These are phyloP conservation scores for Fonsecaea multimorphosa DNA, from an alignment of 2,329 filamentous ascomycete species.

Conservation along the genomic window DNA sequence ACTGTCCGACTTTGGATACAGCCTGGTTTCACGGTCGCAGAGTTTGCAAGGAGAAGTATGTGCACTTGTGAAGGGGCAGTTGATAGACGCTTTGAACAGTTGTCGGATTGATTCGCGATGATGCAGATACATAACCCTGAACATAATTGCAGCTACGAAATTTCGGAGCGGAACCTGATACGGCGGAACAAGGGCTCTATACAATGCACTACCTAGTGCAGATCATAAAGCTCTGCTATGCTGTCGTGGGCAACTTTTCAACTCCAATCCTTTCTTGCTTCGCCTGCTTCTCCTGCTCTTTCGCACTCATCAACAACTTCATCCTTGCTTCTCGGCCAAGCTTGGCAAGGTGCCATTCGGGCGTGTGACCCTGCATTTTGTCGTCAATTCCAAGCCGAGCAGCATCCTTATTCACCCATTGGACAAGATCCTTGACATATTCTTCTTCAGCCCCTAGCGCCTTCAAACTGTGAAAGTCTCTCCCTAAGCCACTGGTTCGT, in stretches of 20 bases:
- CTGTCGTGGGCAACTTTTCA: background rate
- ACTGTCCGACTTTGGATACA: background rate
- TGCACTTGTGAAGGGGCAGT: background rate
- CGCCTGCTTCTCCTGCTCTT: background rate
- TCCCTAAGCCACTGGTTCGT: constrained; percentile 42
- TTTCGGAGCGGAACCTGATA: background rate
- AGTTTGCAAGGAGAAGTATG: background rate
- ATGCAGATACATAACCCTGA: background rate
- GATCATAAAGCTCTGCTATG: background rate
- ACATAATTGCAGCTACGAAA: background rate
- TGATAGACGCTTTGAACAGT: background rate
- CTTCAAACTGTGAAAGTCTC: constrained; percentile 48
- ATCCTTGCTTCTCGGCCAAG: constrained; percentile 20
- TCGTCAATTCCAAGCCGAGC: constrained; percentile 22
- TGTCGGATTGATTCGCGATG: background rate
- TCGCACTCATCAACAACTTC: constrained; percentile 13
- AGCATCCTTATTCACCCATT: constrained; percentile 45
- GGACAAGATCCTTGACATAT: constrained; percentile 45
- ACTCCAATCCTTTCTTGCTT: background rate
- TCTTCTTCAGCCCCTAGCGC: constrained; percentile 43
- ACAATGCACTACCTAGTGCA: background rate
- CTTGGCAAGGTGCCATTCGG: constrained; percentile 29
- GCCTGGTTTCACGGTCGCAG: background rate
- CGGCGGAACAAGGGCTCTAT: background rate
- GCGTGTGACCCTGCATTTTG: constrained; percentile 33